Conservation (phyloP, 1,284 basidiomycete species). For the Pisolithus thermaeus region DNA sequence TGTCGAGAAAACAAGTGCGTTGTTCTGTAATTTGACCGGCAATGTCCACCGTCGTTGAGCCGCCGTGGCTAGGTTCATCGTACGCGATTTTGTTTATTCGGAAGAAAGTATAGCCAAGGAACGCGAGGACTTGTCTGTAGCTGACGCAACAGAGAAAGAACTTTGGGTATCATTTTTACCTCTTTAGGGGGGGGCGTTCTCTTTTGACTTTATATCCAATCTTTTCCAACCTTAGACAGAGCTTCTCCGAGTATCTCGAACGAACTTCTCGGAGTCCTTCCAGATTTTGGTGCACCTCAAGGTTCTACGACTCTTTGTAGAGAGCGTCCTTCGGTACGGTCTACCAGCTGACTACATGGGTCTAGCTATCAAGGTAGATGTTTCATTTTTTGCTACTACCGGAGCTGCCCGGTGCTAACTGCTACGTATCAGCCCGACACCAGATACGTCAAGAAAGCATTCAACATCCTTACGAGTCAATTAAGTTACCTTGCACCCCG, state of each 20-base stretch:
- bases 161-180: constrained; percentile 68
- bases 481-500: constrained; percentile 77
- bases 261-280: constrained; percentile 96
- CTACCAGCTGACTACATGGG: constrained; percentile 90
- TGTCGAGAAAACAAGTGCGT: constrained; percentile 90
- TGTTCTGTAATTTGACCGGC: background rate
- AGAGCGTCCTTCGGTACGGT: constrained; percentile 94
- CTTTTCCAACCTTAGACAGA: constrained; percentile 62
- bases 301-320: constrained; percentile 86
- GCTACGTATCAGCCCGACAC: constrained; percentile 66
- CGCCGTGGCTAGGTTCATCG: constrained; percentile 57
- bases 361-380: constrained; percentile 68
- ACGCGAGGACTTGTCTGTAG: constrained; percentile 72
- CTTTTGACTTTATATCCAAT: constrained; percentile 1
- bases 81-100: constrained; percentile 93
- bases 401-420: background rate
- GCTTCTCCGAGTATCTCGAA: constrained; percentile 85
- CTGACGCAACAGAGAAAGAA: constrained; percentile 90
- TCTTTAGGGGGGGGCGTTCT: background rate
- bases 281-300: constrained; percentile 94
- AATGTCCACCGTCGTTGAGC: constrained; percentile 8
- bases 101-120: constrained; percentile 83
- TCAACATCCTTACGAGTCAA: constrained; percentile 69
- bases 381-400: background rate
- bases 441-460: constrained; percentile 77